These are phyloP conservation scores for Podaxis carcinomalis DNA, from an alignment of 768 basidiomycete genomes.

Conservation along the genomic window DNA sequence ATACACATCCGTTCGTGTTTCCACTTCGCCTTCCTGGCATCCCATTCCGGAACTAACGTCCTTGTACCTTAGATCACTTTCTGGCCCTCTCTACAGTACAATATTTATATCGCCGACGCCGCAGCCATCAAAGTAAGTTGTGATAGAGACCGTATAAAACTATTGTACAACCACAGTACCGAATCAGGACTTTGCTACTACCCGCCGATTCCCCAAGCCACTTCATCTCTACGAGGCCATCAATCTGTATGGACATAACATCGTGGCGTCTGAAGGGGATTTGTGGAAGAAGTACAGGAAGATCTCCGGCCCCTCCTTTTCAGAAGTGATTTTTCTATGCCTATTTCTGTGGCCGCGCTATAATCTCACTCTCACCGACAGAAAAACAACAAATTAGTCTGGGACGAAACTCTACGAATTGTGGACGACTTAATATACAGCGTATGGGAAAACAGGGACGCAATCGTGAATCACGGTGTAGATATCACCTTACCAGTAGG, in stretches of 20 bases:
- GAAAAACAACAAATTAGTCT: constrained; percentile 46
- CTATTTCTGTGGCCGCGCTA: not conserved
- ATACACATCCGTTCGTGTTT: constrained; percentile 25
- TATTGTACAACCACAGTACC: not conserved
- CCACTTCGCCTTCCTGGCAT: not conserved
- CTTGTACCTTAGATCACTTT: constrained; percentile 20
- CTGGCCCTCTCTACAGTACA: constrained; percentile 19
- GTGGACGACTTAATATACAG: constrained; percentile 39
- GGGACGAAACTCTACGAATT: constrained; percentile 41
- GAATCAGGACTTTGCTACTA: constrained; percentile 44
- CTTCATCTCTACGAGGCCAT: constrained; percentile 40
- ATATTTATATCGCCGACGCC: constrained; percentile 33
- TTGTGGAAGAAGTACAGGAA: constrained; percentile 65
- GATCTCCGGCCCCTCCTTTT: constrained; percentile 61
- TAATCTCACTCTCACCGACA: constrained; percentile 13
- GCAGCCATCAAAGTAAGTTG: constrained; percentile 33
- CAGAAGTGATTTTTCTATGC: constrained; percentile 39
- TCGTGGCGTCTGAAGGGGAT: constrained; percentile 60
- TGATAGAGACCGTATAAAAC: not conserved
- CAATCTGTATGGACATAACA: constrained; percentile 53
- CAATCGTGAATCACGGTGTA: constrained; percentile 38
- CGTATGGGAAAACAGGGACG: constrained; percentile 41
- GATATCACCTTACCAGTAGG: constrained; percentile 53
- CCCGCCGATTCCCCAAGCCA: constrained; percentile 56
- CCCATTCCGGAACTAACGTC: not conserved